Conservation (phyloP, 306 rosid genomes). For the Vicia villosa region DNA sequence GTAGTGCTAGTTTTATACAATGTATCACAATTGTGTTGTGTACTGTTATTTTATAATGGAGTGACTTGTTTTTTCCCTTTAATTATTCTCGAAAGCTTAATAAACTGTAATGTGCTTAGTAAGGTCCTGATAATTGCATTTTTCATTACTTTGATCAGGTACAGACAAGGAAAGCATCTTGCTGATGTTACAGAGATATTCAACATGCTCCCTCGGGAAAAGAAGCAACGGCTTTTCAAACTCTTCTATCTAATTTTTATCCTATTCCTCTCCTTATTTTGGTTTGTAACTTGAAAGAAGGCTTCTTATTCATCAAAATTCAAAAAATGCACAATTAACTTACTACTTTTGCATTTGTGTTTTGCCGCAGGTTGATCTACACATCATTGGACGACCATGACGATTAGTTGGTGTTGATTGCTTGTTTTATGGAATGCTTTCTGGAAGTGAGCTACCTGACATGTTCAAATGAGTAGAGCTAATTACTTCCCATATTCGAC, state of each 20-base stretch:
- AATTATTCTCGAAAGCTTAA: too few relatives aligned
- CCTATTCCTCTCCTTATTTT: conserved; percentile 88
- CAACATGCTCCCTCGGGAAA: conserved; percentile 79
- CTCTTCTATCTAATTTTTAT: conserved; percentile 75
- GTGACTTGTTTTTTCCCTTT: too few relatives aligned
- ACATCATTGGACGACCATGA: conserved; percentile 72
- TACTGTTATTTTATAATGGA: background rate
- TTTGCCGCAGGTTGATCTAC: conserved; percentile 79
- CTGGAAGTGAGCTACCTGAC: conserved; percentile 28
- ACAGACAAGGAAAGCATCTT: conserved; percentile 59
- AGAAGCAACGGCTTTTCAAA: conserved; percentile 86
- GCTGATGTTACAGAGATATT: conserved; percentile 97
- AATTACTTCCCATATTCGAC: conserved; percentile 24
- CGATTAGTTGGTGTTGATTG: conserved; percentile 39
- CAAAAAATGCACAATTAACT: conserved; percentile 16
- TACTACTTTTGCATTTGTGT: conserved; percentile 26
- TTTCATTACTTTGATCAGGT: conserved; percentile 51
- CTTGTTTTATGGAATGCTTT: conserved; percentile 37
- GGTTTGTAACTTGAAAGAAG: conserved; percentile 49
- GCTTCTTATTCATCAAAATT: background rate
- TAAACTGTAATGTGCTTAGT: too few relatives aligned
- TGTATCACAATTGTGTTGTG: background rate
- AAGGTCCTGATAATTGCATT: conserved; percentile 12
- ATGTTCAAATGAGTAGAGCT: background rate
- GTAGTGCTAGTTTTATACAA: conserved; percentile 9